Conservation (phyloP, 495 filamentous ascomycete species). For the Aspergillus asperescens region DNA sequence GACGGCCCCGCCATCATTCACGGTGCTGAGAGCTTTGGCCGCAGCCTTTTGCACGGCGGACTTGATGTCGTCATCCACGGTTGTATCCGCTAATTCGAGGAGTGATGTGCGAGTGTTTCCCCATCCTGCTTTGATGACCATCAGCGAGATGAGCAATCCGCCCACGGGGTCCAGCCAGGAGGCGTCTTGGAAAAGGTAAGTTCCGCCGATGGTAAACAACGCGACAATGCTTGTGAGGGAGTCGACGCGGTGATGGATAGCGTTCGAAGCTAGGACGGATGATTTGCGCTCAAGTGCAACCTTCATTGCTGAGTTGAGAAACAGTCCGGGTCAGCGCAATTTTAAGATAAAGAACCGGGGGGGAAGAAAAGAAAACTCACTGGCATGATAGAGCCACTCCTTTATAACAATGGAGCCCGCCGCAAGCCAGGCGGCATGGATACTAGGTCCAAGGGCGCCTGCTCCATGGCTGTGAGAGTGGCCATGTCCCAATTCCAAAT, state of each 20-base stretch:
- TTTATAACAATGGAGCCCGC: constrained; percentile 84
- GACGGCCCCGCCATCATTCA: constrained; percentile 38
- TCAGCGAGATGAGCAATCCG: constrained; percentile 79
- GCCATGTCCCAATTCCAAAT: constrained; percentile 47
- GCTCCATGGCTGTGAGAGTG: constrained; percentile 60
- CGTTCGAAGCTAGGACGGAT: constrained; percentile 94
- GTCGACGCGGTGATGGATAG: constrained; percentile 92
- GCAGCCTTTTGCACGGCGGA: constrained; percentile 59
- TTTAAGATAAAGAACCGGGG: not conserved
- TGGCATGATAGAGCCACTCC: constrained; percentile 94
- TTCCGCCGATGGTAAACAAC: constrained; percentile 76
- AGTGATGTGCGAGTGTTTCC: constrained; percentile 77
- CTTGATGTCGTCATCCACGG: constrained; percentile 78
- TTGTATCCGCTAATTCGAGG: constrained; percentile 83
- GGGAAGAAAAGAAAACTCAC: constrained; percentile 61
- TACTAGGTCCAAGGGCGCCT: constrained; percentile 62
- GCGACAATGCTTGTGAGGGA: constrained; percentile 92
- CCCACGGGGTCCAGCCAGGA: constrained; percentile 95
- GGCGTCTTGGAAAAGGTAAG: constrained; percentile 77
- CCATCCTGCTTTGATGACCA: constrained; percentile 89
- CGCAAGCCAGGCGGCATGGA: constrained; percentile 95
- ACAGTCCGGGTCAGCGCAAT: constrained; percentile 13
- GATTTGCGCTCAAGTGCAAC: constrained; percentile 91
- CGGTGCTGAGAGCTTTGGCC: constrained; percentile 49
- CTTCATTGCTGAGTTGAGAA: constrained; percentile 72